These are phyloP conservation scores for Acanthamoeba culbertsoni DNA, from an alignment of 208 protist genomes.

Conservation along the genomic window DNA sequence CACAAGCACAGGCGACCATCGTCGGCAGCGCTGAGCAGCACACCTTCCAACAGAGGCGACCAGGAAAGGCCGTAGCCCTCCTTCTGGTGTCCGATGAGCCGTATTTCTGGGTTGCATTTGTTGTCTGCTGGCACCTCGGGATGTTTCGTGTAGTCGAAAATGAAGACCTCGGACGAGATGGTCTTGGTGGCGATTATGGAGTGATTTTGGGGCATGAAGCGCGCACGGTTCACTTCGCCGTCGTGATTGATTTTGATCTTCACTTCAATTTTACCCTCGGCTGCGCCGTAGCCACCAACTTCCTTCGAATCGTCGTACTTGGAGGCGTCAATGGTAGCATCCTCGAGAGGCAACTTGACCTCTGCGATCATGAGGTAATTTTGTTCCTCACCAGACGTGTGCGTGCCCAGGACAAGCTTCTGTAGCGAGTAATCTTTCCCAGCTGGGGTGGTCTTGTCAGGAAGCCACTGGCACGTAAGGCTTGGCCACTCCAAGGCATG, in stretches of 20 bases:
- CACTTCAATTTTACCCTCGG: conserved; percentile 82
- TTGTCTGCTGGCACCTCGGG: conserved; percentile 75
- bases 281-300: conserved; percentile 69
- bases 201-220: conserved; percentile 91
- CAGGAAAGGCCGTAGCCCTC: conserved; percentile 90
- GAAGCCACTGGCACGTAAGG: conserved; percentile 88
- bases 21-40: conserved; percentile 90
- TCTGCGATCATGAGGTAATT: conserved; percentile 91
- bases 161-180: conserved; percentile 79
- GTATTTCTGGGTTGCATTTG: conserved; percentile 80
- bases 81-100: conserved; percentile 85
- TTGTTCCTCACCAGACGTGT: conserved; percentile 88
- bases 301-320: conserved; percentile 81
- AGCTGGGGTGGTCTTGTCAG: conserved; percentile 72
- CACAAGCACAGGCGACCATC: conserved; percentile 92
- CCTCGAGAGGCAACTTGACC: conserved; percentile 82
- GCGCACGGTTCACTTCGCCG: conserved; percentile 88
- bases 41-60: conserved; percentile 83
- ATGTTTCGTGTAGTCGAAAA: conserved; percentile 90
- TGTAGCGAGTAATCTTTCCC: conserved; percentile 82
- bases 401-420: conserved; percentile 89
- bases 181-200: conserved; percentile 91
- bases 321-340: conserved; percentile 64
- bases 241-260: conserved; percentile 87
- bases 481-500: conserved; percentile 86